Percentiles rank a stretch among this genome's conserved stretches.
Evolutionary conservation across 164 flowering plant species (phyloP).

Genomic region (Vitis cinerea): DNA sequence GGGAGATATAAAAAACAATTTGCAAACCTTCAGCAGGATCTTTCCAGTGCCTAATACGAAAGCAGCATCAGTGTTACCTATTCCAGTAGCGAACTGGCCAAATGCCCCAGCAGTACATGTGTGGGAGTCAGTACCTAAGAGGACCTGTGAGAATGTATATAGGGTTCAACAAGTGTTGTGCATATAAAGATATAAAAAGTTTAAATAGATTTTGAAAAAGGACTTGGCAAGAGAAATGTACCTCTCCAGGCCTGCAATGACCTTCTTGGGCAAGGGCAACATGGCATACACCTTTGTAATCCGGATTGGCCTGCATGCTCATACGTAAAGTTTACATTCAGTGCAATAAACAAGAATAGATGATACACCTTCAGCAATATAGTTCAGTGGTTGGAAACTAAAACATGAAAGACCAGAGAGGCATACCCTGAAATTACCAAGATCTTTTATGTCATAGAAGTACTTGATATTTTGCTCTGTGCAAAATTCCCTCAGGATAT

Average conservation of each 20-base stretch:
- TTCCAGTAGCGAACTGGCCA: constrained; percentile 98
- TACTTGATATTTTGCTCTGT: constrained; percentile 90
- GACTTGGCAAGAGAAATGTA: constrained; percentile 16
- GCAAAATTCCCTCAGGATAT: constrained; percentile 88
- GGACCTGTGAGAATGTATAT: constrained; percentile 48
- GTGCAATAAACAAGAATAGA: neutral
- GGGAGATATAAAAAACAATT: neutral
- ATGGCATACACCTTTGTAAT: constrained; percentile 98
- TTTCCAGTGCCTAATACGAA: constrained; percentile 95
- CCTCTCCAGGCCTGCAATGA: constrained; percentile 99
- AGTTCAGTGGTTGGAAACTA: neutral
- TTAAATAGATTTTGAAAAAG: neutral
- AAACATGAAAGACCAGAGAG: neutral
- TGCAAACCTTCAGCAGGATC: constrained; percentile 76
- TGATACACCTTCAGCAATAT: neutral
- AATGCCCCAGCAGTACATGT: constrained; percentile 99
- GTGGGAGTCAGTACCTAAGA: constrained; percentile 97
- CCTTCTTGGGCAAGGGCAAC: constrained; percentile 99
- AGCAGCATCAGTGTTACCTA: constrained; percentile 98
- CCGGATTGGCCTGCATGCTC: constrained; percentile 83
- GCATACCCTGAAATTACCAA: constrained; percentile 76
- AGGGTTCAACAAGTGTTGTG: neutral
- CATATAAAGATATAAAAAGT: neutral
- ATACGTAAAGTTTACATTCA: neutral
- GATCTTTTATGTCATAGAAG: constrained; percentile 95